Evolutionary conservation across 2,329 filamentous ascomycete species (phyloP).

Genomic region (Phyllosticta citribraziliensis): DNA sequence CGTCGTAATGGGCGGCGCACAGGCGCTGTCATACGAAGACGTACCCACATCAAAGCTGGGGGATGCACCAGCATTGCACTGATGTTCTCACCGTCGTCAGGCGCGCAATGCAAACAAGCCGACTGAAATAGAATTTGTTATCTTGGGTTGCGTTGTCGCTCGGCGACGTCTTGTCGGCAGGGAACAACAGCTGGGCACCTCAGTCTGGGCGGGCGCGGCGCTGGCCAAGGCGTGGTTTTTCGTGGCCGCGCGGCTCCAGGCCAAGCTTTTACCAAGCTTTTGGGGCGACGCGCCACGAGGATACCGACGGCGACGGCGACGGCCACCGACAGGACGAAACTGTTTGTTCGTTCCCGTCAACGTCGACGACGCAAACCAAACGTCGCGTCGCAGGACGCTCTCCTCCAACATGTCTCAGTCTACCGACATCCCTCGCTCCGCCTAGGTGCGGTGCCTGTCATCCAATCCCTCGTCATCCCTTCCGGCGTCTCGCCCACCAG

Average conservation of each 20-base stretch:
- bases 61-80: background rate
- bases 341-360: no score
- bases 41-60: background rate
- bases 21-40: background rate
- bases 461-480: background rate
- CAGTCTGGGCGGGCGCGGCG: background rate
- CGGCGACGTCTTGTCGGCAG: background rate
- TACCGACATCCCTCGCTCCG: background rate
- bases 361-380: no score
- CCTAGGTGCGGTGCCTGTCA: background rate
- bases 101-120: no score
- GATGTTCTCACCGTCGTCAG: no score
- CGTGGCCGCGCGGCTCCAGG: slow-evolving; percentile 1
- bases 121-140: no score
- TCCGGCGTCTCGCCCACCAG: background rate
- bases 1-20: background rate
- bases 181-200: no score
- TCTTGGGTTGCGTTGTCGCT: background rate
- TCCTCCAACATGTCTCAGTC: background rate
- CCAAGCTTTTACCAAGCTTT: slow-evolving; percentile 12
- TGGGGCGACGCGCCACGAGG: background rate
- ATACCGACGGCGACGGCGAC: background rate
- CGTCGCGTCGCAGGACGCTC: background rate
- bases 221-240: background rate
- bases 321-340: no score